Base-by-base conservation (phyloP, 306 rosid genomes). In the Inga leiocalycina region DNA sequence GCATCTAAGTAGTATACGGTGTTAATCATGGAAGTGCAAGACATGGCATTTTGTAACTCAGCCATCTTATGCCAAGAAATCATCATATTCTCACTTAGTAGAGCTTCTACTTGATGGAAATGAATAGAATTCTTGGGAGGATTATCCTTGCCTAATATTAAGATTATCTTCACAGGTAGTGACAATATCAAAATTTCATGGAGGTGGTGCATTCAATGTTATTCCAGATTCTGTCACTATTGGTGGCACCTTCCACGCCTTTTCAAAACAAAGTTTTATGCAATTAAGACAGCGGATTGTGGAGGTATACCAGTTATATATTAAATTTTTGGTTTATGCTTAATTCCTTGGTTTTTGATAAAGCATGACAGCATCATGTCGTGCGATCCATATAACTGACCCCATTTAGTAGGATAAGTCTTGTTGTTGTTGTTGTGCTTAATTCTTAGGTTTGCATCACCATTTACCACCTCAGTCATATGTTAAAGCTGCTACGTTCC, bases 131-230 rank as follows among this genome's bases (percentile, higher is more conserved):
- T 83, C 61, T 51, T 27, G 34, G 13, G 35, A 79, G 45, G 75
- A 8, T 27, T 81, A 32, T 57, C 62, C 37, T 77, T 76, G 44
- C 83, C 83, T 70, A 74, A 59, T 59, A 17, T 62, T n/a, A 48
- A 76, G 10, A 43, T 20, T 78, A 37, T 49, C 79, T 52, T 14
- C 85, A 64, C 84, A 94, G 98, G 98, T 94, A 44, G 91, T 96
- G 82, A 90, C 99, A 0, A 90, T 92, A 10, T 89, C 89, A 24
- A 94, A 84, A 80, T 88, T 96, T 80, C 88, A 90, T 76, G 97
- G 98, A 80, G 99, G 94, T 83, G 94, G 88, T 49, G 97, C 98
- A 22, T 90, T 94, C 87, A 96, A 96, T 81, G 95, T 96, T 70
- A 96, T 96, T 85, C 98, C 97, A 59, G 98, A 96, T 80, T 94